Conservation (phyloP, 2,329 filamentous ascomycete species). For the Trichophyton simii region DNA sequence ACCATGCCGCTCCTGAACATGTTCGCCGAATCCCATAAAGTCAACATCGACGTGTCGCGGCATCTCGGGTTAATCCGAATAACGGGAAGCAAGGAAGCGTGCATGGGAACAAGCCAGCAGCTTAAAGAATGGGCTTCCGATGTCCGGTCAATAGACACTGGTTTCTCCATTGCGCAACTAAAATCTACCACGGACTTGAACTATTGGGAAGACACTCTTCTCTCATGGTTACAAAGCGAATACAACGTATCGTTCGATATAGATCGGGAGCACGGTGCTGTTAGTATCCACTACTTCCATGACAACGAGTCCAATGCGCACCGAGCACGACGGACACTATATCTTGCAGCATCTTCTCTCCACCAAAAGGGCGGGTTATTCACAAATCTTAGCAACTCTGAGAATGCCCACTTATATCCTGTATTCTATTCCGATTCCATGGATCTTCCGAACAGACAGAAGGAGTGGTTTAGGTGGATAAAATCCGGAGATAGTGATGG, state of each 20-base stretch:
- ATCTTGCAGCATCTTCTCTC: constrained; percentile 19
- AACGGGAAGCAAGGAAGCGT: constrained; percentile 23
- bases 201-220: constrained; percentile 15
- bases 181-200: constrained; percentile 6
- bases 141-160: constrained; percentile 21
- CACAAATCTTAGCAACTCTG: constrained; percentile 24
- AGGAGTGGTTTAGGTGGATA: constrained; percentile 29
- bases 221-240: constrained; percentile 24
- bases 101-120: constrained; percentile 24
- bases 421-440: constrained; percentile 17
- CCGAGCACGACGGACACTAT: constrained; percentile 24
- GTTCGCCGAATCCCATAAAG: constrained; percentile 23
- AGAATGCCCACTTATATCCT: constrained; percentile 18
- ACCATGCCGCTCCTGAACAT: constrained; percentile 27
- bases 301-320: constrained; percentile 23
- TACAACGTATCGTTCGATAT: constrained; percentile 23
- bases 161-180: constrained; percentile 12
- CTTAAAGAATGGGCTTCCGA: constrained; percentile 21
- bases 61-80: constrained; percentile 25
- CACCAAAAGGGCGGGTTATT: constrained; percentile 20
- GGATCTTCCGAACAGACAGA: constrained; percentile 23
- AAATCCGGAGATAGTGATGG: constrained; percentile 18
- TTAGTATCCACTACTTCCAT: constrained; percentile 24
- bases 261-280: constrained; percentile 11
- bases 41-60: constrained; percentile 26